These are phyloP conservation scores for Haplosporangium sp. DNA, from an alignment of 371 early-diverging fungal genomes.

Conservation along the genomic window DNA sequence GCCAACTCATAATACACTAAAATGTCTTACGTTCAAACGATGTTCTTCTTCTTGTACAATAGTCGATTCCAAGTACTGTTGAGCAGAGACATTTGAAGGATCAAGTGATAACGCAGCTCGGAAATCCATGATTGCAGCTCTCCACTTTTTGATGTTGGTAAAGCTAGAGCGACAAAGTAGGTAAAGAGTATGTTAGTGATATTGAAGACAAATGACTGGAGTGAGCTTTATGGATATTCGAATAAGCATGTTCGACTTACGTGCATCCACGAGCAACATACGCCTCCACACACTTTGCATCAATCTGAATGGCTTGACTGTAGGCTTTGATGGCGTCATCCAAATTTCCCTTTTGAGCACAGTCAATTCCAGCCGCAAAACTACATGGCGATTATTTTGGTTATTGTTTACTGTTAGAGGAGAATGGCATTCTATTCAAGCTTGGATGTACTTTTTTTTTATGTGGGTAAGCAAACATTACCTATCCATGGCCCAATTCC, in stretches of 20 bases:
- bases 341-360: conserved; percentile 37
- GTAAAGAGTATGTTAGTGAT: background rate
- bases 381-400: conserved; percentile 13
- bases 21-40: conserved; percentile 29
- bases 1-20: background rate
- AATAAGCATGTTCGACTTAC: conserved; percentile 25
- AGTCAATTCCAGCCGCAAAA: conserved; percentile 36
- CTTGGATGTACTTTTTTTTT: background rate
- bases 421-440: background rate
- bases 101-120: conserved; percentile 42
- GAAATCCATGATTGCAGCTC: conserved; percentile 48
- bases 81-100: conserved; percentile 34
- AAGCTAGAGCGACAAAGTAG: conserved; percentile 16
- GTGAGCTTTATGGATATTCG: background rate
- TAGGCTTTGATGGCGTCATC: conserved; percentile 51
- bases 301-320: conserved; percentile 50
- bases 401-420: too few species aligned
- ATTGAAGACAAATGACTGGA: background rate
- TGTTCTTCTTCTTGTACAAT: conserved; percentile 39
- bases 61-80: conserved; percentile 43
- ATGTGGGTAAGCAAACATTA: conserved; percentile 8
- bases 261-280: conserved; percentile 54
- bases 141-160: conserved; percentile 34
- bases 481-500: conserved; percentile 54
- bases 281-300: conserved; percentile 38